phyloP scores from a whole-genome alignment of 2,329 filamentous ascomycete genomes.

The Beauveria asiatica region DNA sequence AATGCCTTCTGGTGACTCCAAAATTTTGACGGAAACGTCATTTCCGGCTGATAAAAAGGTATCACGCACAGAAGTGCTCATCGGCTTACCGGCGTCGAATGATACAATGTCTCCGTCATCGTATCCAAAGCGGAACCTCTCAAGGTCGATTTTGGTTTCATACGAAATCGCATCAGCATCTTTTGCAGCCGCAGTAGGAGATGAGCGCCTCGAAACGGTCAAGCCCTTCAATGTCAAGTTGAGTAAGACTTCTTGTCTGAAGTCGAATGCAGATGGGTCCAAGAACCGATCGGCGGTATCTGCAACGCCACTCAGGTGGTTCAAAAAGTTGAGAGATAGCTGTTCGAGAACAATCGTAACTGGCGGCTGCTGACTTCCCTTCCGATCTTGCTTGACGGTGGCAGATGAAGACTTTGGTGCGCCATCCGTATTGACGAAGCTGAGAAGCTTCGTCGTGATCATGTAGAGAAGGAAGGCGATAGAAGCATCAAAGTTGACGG shows the following conservation, averaged over 20 bases:
- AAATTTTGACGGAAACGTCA: slow-evolving; percentile 48
- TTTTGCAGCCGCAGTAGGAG: background rate
- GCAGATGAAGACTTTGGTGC: slow-evolving; percentile 7
- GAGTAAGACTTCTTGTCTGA: slow-evolving; percentile 22
- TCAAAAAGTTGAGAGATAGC: slow-evolving; percentile 47
- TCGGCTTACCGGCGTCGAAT: slow-evolving; percentile 49
- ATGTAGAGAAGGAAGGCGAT: slow-evolving; percentile 46
- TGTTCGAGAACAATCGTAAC: slow-evolving; percentile 39
- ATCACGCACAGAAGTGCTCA: slow-evolving; percentile 52
- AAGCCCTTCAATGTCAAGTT: slow-evolving; percentile 11
- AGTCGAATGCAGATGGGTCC: slow-evolving; percentile 30
- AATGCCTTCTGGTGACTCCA: slow-evolving; percentile 34
- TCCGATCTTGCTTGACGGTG: slow-evolving; percentile 21
- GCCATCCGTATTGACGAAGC: slow-evolving; percentile 29
- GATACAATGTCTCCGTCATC: slow-evolving; percentile 53
- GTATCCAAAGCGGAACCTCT: slow-evolving; percentile 56
- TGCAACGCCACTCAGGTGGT: slow-evolving; percentile 43
- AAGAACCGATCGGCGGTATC: slow-evolving; percentile 40
- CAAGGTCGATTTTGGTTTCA: slow-evolving; percentile 37
- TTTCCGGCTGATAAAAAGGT: slow-evolving; percentile 48
- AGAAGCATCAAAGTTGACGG: slow-evolving; percentile 46
- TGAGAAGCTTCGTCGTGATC: slow-evolving; percentile 40
- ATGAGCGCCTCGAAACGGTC: background rate
- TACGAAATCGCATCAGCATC: background rate
- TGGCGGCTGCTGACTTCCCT: background rate